phyloP scores from a whole-genome alignment of 768 basidiomycete genomes.

The Suillus weaverae region DNA sequence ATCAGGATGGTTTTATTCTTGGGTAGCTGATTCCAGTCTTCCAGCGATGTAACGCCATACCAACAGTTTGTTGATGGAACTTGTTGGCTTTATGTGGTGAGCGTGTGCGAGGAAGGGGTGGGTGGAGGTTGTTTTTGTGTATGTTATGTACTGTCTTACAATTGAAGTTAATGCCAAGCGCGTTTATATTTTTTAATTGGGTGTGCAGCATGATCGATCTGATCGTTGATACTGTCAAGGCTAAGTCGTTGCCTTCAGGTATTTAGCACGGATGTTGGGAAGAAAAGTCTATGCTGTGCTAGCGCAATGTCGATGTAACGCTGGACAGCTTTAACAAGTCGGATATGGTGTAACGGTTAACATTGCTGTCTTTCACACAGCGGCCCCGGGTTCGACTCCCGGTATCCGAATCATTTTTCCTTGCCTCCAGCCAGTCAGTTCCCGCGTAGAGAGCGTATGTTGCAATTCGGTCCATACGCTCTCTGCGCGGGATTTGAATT shows the following conservation, averaged over 20 bases:
- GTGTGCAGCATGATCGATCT: too few relatives aligned
- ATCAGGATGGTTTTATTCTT: neutral
- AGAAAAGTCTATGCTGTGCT: too few relatives aligned
- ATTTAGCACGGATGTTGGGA: too few relatives aligned
- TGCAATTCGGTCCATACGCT: neutral
- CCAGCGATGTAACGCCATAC: neutral
- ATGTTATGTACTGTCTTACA: constrained; percentile 4
- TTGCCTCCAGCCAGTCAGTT: too few relatives aligned
- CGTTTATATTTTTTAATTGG: neutral
- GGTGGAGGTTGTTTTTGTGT: neutral
- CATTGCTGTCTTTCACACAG: constrained; percentile 24
- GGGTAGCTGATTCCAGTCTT: constrained; percentile 6
- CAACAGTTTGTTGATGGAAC: neutral
- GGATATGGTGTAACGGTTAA: constrained; percentile 22
- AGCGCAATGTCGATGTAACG: neutral
- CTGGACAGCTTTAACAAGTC: neutral
- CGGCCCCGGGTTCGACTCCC: constrained; percentile 22
- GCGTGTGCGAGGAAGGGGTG: neutral
- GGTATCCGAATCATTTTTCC: constrained; percentile 18
- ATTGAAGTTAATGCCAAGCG: constrained; percentile 1
- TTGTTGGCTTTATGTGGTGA: neutral
- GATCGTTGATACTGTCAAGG: too few relatives aligned
- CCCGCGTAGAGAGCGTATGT: neutral
- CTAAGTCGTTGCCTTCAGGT: too few relatives aligned
- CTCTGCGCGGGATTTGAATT: neutral